phyloP scores from a whole-genome alignment of 345 rosid species.

The Bruguiera gymnorhiza region DNA sequence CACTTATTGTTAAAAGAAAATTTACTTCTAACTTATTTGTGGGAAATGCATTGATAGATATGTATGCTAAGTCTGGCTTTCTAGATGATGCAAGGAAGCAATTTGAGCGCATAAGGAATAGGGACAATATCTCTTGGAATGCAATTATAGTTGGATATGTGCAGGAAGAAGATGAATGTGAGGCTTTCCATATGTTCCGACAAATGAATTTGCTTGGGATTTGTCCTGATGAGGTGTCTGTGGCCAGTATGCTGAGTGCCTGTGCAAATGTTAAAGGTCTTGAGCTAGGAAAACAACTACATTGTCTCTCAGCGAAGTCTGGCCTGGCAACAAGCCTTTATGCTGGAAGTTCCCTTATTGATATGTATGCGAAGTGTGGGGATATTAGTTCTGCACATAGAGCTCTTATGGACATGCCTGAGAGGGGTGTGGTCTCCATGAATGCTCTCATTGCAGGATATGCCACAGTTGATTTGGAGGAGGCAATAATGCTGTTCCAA shows the following conservation, averaged over 20 bases:
- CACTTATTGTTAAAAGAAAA: slow-evolving; percentile 56
- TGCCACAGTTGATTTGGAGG: slow-evolving; percentile 47
- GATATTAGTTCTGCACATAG: slow-evolving; percentile 40
- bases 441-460: slow-evolving; percentile 86
- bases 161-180: slow-evolving; percentile 62
- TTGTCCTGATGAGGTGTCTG: slow-evolving; percentile 75
- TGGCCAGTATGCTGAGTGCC: slow-evolving; percentile 73
- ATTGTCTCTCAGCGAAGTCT: slow-evolving; percentile 62
- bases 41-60: slow-evolving; percentile 84
- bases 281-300: slow-evolving; percentile 57
- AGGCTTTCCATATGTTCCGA: slow-evolving; percentile 68
- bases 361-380: slow-evolving; percentile 80
- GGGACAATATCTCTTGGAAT: slow-evolving; percentile 83
- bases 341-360: slow-evolving; percentile 84
- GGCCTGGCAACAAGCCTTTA: slow-evolving; percentile 72
- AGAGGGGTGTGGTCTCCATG: slow-evolving; percentile 61
- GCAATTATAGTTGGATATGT: slow-evolving; percentile 85
- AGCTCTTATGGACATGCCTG: slow-evolving; percentile 55
- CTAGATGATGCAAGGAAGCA: slow-evolving; percentile 62
- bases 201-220: slow-evolving; percentile 49
- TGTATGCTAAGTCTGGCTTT: slow-evolving; percentile 86
- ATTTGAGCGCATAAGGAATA: slow-evolving; percentile 56
- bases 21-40: slow-evolving; percentile 61
- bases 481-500: slow-evolving; percentile 51
- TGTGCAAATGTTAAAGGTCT: slow-evolving; percentile 67